Conservation (phyloP, 2,329 filamentous ascomycete genomes). For the Nakataea oryzae region DNA sequence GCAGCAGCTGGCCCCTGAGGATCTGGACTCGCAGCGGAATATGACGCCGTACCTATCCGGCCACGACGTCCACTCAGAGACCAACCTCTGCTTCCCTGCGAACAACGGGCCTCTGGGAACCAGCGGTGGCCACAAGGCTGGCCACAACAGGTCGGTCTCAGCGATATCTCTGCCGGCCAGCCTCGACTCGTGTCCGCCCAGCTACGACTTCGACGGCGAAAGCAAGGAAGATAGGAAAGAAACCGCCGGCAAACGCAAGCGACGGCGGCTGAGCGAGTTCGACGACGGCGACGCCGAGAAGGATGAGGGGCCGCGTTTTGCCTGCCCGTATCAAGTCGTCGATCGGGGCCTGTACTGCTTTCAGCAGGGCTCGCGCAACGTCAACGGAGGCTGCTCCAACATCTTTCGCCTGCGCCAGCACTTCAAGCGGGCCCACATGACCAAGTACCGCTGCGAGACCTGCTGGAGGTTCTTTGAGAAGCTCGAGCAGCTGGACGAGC, state of each 20-base stretch:
- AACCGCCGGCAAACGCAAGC: background rate
- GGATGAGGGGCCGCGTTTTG: background rate
- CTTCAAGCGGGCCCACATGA: slow-evolving; percentile 3
- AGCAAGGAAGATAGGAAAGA: background rate
- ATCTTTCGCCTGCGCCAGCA: slow-evolving; percentile 3
- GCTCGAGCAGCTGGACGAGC: background rate
- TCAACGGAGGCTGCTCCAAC: background rate
- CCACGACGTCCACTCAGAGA: background rate
- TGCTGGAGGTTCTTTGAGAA: slow-evolving; percentile 2
- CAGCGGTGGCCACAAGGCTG: background rate
- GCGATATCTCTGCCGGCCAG: background rate
- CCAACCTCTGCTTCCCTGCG: background rate
- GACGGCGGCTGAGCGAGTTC: background rate
- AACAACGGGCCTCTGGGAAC: too few relatives aligned
- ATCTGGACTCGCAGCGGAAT: background rate
- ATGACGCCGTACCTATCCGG: background rate
- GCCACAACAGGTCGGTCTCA: background rate
- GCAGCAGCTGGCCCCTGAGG: background rate
- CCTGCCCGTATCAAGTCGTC: slow-evolving; percentile 1
- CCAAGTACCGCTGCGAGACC: background rate
- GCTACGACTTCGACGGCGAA: too few relatives aligned
- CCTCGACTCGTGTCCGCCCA: background rate
- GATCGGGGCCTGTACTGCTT: slow-evolving; percentile 1
- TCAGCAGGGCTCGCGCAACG: background rate
- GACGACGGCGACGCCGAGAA: too few relatives aligned